Conservation (phyloP, 768 basidiomycete species). For the Hericium coralloides region DNA sequence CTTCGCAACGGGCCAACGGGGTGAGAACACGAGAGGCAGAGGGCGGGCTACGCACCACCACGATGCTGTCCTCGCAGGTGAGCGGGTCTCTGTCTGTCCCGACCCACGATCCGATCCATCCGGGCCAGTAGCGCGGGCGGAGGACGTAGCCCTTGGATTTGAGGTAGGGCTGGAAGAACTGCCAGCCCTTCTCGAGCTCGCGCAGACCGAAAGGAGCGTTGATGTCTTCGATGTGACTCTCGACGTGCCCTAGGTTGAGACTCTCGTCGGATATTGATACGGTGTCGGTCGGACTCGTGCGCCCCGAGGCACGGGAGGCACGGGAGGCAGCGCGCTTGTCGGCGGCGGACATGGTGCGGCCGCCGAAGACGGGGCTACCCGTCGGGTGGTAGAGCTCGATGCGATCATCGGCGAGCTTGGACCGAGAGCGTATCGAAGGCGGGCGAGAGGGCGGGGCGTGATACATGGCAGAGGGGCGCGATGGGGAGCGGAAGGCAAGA, state of each 20-base stretch:
- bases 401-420: background rate
- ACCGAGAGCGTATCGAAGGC: background rate
- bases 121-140: background rate
- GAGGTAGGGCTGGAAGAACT: background rate
- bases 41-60: background rate
- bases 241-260: background rate
- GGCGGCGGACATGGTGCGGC: background rate
- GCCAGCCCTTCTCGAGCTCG: background rate
- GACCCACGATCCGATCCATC: background rate
- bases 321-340: background rate
- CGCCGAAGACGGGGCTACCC: background rate
- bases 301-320: background rate
- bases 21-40: background rate
- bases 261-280: background rate
- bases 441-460: background rate
- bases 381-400: background rate
- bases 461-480: background rate
- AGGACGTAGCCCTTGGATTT: background rate
- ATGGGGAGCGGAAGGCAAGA: background rate
- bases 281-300: background rate
- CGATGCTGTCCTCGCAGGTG: background rate
- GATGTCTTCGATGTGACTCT: background rate
- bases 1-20: background rate
- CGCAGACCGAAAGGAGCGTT: background rate
- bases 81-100: background rate